These are phyloP conservation scores for Gymnopilus junonius DNA, from an alignment of 768 basidiomycete genomes.

Conservation along the genomic window DNA sequence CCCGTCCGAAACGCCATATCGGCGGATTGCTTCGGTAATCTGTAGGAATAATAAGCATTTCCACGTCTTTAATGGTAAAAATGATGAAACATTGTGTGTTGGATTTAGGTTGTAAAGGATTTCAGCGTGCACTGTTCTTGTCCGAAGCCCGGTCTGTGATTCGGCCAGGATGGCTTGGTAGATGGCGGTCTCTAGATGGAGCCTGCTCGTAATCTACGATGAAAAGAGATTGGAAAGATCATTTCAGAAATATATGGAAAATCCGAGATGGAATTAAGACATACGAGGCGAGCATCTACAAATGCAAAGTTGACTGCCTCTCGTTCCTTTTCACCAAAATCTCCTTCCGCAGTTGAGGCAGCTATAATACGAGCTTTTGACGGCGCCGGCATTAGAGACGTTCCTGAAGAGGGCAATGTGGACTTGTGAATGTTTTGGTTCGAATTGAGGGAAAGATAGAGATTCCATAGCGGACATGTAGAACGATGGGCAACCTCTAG, in stretches of 20 bases:
- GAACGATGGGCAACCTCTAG: too few species aligned
- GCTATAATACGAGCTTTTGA: slow-evolving; percentile 72
- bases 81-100: slow-evolving; percentile 71
- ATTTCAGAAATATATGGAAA: background rate
- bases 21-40: slow-evolving; percentile 88
- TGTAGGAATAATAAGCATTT: slow-evolving; percentile 29
- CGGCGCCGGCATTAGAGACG: slow-evolving; percentile 62
- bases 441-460: slow-evolving; percentile 59
- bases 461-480: slow-evolving; percentile 50
- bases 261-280: slow-evolving; percentile 29
- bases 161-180: slow-evolving; percentile 80
- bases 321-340: slow-evolving; percentile 68
- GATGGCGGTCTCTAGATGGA: slow-evolving; percentile 85
- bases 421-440: slow-evolving; percentile 42
- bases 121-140: slow-evolving; percentile 91
- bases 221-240: background rate
- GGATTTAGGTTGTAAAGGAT: slow-evolving; percentile 88
- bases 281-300: slow-evolving; percentile 81
- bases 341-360: slow-evolving; percentile 64
- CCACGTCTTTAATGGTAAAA: background rate
- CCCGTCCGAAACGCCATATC: slow-evolving; percentile 80
- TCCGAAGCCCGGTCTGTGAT: slow-evolving; percentile 61
- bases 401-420: slow-evolving; percentile 65
- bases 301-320: slow-evolving; percentile 90
- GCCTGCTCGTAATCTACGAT: slow-evolving; percentile 74